Evolutionary conservation across 1,284 basidiomycete species (phyloP), one percentile per base, ranked within the genome.

Genomic region (Trametes polyzona): DNA sequence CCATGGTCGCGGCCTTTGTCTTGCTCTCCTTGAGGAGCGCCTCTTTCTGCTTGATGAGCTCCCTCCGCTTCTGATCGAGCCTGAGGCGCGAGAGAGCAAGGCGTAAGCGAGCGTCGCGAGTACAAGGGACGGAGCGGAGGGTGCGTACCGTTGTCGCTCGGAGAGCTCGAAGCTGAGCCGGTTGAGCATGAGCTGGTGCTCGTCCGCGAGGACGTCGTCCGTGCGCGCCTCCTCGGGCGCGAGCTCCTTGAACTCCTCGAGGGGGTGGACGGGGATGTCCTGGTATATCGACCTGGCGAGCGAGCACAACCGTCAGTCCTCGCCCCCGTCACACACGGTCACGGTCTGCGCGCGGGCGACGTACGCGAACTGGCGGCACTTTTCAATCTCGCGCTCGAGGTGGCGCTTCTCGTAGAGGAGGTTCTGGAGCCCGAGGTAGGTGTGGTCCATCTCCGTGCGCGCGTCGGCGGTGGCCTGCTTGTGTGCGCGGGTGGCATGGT

Each of bases 351-450:
- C 4, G 23, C 4, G 12, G 23, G 43, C n/a, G 4, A 67, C 88
- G 69, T 69, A 93, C 90, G 88, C 90, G 70, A 93, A 93, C 67
- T 92, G 90, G 52, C 88, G 82, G 72, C 90, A 93, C 71, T 93
- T 93, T 67, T 92, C 90, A 29, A 93, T 93, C 74, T 93, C 90
- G 59, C 89, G 80, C 70, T 93, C 90, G 10, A 93, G 80, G 69
- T 93, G 90, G 27, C 91, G 78, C 69, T 90, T 91, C 72, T 93
- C 90, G 64, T 93, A 93, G 49, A 90, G 78, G 37, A 93, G 74
- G 63, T 93, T 93, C 71, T 93, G 90, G 30, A 93, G 81, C 14
- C 86, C 83, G 26, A 93, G 83, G 72, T 91, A 84, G 1, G 89
- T 86, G 73, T 92, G 87, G 73, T 93, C 91, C 88, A 93, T 91